Evolutionary conservation across 768 basidiomycete genomes (phyloP).

Genomic region (Cantharellus cinnabarinus): DNA sequence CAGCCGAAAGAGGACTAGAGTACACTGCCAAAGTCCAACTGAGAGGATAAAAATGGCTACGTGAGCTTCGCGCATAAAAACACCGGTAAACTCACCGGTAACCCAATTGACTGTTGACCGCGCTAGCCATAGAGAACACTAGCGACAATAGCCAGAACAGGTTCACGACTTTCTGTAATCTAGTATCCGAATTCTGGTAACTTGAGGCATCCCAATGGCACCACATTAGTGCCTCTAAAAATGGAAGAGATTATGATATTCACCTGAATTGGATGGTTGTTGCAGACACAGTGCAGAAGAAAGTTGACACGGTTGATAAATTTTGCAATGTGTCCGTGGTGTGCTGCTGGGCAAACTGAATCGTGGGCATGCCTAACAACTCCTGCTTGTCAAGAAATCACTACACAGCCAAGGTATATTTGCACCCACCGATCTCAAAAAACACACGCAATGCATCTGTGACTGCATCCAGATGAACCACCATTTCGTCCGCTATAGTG

Average conservation of each 20-base stretch:
- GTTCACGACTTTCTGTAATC: not conserved
- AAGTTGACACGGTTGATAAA: conserved; percentile 2
- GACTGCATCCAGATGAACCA: too few species aligned
- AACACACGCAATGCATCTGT: too few species aligned
- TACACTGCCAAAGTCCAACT: not conserved
- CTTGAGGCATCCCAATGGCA: not conserved
- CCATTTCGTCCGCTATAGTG: too few species aligned
- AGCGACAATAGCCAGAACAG: conserved; percentile 5
- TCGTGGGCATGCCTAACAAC: not conserved
- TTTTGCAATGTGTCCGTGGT: not conserved
- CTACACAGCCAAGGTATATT: not conserved
- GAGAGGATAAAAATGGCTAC: not conserved
- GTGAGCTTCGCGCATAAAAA: conserved; percentile 5
- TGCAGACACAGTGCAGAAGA: conserved; percentile 6
- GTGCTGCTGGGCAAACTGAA: not conserved
- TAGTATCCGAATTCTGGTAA: not conserved
- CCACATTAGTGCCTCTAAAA: too few species aligned
- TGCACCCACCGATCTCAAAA: too few species aligned
- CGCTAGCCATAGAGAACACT: conserved; percentile 5
- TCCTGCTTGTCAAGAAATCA: not conserved
- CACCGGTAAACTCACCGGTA: conserved; percentile 2
- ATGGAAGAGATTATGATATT: too few species aligned
- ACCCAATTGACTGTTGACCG: conserved; percentile 7
- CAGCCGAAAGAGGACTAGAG: conserved; percentile 2
- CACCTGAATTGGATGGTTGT: conserved; percentile 2